These are phyloP conservation scores for Fusarium sp. DNA, from an alignment of 2,329 filamentous ascomycete genomes.

Conservation along the genomic window DNA sequence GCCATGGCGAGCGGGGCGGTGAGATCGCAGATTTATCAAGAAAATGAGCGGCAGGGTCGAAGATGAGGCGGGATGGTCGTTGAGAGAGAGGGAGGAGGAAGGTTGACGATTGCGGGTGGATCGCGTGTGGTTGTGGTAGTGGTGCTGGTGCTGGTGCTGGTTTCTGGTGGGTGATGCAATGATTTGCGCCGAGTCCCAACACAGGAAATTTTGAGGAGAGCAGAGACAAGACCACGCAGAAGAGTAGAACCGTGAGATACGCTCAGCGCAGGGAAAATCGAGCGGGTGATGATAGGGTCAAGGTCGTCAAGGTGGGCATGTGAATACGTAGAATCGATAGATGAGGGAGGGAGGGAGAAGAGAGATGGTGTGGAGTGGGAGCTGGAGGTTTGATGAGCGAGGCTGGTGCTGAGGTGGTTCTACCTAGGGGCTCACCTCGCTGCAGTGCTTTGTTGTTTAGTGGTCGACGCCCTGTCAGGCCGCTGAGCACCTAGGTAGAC, in stretches of 20 bases:
- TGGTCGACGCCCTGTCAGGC: conserved; percentile 18
- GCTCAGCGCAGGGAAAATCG: conserved; percentile 33
- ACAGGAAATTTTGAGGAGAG: conserved; percentile 45
- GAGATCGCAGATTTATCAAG: conserved; percentile 48
- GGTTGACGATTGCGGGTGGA: conserved; percentile 45
- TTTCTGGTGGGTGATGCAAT: conserved; percentile 47
- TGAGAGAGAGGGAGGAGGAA: conserved; percentile 36
- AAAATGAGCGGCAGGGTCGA: conserved; percentile 37
- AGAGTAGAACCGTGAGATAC: conserved; percentile 14
- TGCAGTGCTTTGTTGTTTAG: conserved; percentile 16
- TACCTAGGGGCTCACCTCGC: conserved; percentile 3
- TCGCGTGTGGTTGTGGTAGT: conserved; percentile 41
- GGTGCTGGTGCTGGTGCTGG: conserved; percentile 18
- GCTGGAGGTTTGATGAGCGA: conserved; percentile 37
- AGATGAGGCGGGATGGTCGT: conserved; percentile 37
- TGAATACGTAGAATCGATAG: conserved; percentile 44
- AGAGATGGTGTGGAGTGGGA: conserved; percentile 37
- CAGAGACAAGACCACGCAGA: conserved; percentile 21
- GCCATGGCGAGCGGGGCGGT: conserved; percentile 74
- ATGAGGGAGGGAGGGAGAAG: conserved; percentile 45
- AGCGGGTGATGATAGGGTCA: conserved; percentile 19
- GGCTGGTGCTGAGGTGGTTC: conserved; percentile 3
- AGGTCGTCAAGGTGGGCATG: conserved; percentile 32
- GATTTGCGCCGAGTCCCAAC: conserved; percentile 49
- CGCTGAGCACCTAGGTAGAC: neutral